Percentiles rank a stretch among this genome's conserved stretches.
phyloP scores from a whole-genome alignment of 306 rosid species.

The Casuarina cunninghamiana region DNA sequence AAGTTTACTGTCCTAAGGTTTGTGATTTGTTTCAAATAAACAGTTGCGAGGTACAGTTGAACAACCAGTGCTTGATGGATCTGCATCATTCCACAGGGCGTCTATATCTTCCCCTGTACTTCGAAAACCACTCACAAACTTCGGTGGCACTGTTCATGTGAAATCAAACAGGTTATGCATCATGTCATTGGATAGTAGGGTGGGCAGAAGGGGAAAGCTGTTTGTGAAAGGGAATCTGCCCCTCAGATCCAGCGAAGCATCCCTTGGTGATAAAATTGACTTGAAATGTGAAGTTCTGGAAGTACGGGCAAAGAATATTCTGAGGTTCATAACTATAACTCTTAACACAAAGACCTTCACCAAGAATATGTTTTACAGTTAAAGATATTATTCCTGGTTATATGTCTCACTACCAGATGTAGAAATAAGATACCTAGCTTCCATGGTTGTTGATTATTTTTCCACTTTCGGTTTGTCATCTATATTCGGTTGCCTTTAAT shows the following conservation, averaged over 20 bases:
- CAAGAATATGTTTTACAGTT: background rate
- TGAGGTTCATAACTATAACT: constrained; percentile 53
- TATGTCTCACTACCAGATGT: background rate
- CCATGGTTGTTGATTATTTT: background rate
- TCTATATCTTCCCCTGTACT: constrained; percentile 88
- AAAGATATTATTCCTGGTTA: background rate
- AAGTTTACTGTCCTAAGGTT: constrained; percentile 18
- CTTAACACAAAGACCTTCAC: constrained; percentile 17
- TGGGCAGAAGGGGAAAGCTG: constrained; percentile 83
- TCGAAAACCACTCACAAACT: constrained; percentile 74
- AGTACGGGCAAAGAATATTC: constrained; percentile 73
- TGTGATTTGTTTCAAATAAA: constrained; percentile 33
- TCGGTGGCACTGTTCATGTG: constrained; percentile 75
- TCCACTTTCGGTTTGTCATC: background rate
- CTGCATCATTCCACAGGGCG: constrained; percentile 84
- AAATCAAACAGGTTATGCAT: constrained; percentile 89
- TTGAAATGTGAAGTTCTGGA: constrained; percentile 85
- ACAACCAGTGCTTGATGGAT: constrained; percentile 86
- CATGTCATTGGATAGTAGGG: constrained; percentile 80
- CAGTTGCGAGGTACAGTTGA: constrained; percentile 90
- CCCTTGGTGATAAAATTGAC: constrained; percentile 74
- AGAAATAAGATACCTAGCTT: background rate
- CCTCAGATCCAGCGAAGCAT: constrained; percentile 78
- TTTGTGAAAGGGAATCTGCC: constrained; percentile 89
- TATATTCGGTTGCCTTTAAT: background rate